Percentiles rank a stretch among this genome's conserved stretches.
Evolutionary conservation across 176 grass and related monocot genomes (phyloP).

Genomic region (Secale cereale): DNA sequence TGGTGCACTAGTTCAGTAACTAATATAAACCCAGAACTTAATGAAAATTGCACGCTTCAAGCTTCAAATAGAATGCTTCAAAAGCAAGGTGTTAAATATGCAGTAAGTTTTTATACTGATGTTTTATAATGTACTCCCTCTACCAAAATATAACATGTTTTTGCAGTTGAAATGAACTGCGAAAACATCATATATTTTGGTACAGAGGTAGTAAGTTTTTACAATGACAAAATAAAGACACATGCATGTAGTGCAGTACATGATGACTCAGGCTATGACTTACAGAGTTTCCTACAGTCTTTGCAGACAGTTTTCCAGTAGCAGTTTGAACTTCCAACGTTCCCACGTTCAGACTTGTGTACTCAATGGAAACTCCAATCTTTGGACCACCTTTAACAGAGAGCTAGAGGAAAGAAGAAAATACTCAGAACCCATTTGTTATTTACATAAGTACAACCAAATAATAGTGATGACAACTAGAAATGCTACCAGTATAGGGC

Average conservation of each 20-base stretch:
- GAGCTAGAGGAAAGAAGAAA: constrained; percentile 50
- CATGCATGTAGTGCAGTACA: neutral
- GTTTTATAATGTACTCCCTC: neutral
- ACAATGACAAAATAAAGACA: neutral
- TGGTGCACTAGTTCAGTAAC: constrained; percentile 25
- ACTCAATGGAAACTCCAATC: constrained; percentile 69
- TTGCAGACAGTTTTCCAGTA: constrained; percentile 76
- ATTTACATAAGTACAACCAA: neutral
- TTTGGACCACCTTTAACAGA: constrained; percentile 89
- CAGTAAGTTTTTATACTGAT: no score
- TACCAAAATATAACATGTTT: no score
- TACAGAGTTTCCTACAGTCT: constrained; percentile 82
- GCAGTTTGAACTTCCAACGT: constrained; percentile 57
- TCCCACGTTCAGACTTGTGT: constrained; percentile 55
- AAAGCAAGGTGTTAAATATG: constrained; percentile 20
- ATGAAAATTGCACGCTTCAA: neutral
- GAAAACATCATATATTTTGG: no score
- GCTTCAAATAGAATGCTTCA: neutral
- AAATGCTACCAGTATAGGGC: constrained; percentile 6
- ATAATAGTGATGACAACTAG: constrained; percentile 1
- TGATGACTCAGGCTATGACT: constrained; percentile 34
- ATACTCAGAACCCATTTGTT: constrained; percentile 8
- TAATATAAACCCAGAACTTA: neutral
- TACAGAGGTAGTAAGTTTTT: neutral
- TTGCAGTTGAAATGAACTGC: no score